phyloP scores from a whole-genome alignment of 768 basidiomycete genomes.

The Cyathus striatus region DNA sequence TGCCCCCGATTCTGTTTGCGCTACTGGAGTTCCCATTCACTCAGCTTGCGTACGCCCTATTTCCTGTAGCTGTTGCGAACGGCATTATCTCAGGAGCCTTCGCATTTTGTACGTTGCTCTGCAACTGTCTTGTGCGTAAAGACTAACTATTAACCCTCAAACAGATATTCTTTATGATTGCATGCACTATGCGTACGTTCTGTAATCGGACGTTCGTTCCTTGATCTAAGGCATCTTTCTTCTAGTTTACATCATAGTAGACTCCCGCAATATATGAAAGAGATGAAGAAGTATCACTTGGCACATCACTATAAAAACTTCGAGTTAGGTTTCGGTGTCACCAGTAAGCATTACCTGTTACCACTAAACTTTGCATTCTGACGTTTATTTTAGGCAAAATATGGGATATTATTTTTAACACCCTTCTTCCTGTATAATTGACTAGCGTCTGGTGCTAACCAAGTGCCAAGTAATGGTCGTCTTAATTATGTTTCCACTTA shows the following conservation, averaged over 20 bases:
- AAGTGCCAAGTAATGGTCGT: no score
- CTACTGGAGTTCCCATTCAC: constrained; percentile 83
- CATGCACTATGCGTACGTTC: constrained; percentile 85
- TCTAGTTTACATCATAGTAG: constrained; percentile 76
- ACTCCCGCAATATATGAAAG: constrained; percentile 79
- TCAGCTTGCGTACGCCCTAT: constrained; percentile 71
- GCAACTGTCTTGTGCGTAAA: no score
- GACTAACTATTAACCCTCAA: no score
- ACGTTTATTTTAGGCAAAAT: constrained; percentile 58
- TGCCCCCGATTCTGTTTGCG: constrained; percentile 88
- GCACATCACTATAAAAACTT: constrained; percentile 99
- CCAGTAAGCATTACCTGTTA: constrained; percentile 47
- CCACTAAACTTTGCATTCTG: background rate
- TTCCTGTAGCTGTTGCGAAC: constrained; percentile 83
- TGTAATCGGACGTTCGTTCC: background rate
- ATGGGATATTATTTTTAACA: constrained; percentile 93
- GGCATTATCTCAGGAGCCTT: constrained; percentile 86
- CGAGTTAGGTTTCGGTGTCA: constrained; percentile 95
- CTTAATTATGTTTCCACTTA: no score
- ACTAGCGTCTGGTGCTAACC: background rate
- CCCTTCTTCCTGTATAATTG: constrained; percentile 58
- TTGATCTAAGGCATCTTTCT: background rate
- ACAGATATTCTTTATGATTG: constrained; percentile 79
- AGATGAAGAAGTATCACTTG: constrained; percentile 97
- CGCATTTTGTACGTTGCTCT: constrained; percentile 55